Evolutionary conservation across 108 stramenopile species (phyloP).

Genomic region (Cyclotella distinguenda): DNA sequence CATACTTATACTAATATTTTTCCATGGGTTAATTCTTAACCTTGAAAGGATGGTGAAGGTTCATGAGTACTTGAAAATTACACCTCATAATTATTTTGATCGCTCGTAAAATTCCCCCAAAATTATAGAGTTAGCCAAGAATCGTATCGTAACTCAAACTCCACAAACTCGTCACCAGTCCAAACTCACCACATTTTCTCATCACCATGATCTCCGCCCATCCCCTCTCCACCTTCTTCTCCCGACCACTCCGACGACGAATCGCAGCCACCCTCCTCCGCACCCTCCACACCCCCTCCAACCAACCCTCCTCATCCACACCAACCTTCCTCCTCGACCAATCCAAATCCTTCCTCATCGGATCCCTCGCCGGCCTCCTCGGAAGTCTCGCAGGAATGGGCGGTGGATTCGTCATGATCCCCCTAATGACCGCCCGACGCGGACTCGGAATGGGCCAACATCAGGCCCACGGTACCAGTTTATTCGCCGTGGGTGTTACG

Average conservation of each 20-base stretch:
- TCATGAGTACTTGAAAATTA: too few species aligned
- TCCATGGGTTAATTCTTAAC: too few species aligned
- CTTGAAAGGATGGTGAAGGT: too few species aligned
- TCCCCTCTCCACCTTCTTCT: too few species aligned
- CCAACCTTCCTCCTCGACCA: conserved; percentile 8
- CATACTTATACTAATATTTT: too few species aligned
- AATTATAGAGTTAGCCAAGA: too few species aligned
- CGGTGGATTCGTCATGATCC: conserved; percentile 92
- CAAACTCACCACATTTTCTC: too few species aligned
- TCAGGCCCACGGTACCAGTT: conserved; percentile 88
- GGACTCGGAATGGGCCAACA: conserved; percentile 78
- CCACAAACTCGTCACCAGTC: too few species aligned
- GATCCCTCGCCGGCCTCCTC: conserved; percentile 68
- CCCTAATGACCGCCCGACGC: conserved; percentile 48
- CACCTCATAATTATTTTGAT: too few species aligned
- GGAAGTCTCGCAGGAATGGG: conserved; percentile 91
- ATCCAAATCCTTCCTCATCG: conserved; percentile 63
- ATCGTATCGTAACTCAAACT: too few species aligned
- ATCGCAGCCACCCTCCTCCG: neutral
- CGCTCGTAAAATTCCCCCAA: too few species aligned
- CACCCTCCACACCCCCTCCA: neutral
- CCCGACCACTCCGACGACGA: neutral
- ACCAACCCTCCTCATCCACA: neutral
- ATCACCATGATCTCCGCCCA: too few species aligned
- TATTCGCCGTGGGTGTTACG: conserved; percentile 89